phyloP scores from a whole-genome alignment of 371 early-diverging fungal genomes.

The Saksenaea oblongispora region DNA sequence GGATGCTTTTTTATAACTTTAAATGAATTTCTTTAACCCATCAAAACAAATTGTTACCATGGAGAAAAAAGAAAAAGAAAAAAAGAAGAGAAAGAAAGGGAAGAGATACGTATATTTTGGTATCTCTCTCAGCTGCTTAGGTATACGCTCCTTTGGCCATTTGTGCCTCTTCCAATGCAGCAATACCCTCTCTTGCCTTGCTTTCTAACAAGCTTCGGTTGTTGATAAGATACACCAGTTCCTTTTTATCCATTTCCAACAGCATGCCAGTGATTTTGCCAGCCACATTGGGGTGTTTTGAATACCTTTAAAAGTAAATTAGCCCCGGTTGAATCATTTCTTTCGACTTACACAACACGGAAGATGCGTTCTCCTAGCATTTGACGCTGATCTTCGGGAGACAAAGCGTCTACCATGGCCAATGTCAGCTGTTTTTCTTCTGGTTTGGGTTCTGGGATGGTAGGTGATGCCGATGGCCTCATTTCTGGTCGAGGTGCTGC shows the following conservation, averaged over 20 bases:
- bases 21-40: too few relatives aligned
- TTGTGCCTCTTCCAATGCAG: slow-evolving; percentile 21
- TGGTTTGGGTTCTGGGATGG: slow-evolving; percentile 13
- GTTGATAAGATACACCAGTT: slow-evolving; percentile 85
- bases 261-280: slow-evolving; percentile 98
- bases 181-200: slow-evolving; percentile 34
- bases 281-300: slow-evolving; percentile 69
- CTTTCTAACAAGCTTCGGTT: slow-evolving; percentile 62
- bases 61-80: too few relatives aligned
- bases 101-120: too few relatives aligned
- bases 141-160: neutral
- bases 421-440: slow-evolving; percentile 52
- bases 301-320: slow-evolving; percentile 17
- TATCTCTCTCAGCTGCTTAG: too few relatives aligned
- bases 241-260: slow-evolving; percentile 93
- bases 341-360: slow-evolving; percentile 62
- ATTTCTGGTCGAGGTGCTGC: neutral
- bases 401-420: slow-evolving; percentile 72
- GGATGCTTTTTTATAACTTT: too few relatives aligned
- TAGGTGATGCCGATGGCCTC: slow-evolving; percentile 1
- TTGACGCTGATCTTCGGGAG: slow-evolving; percentile 86
- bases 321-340: neutral
- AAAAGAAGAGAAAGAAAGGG: too few relatives aligned
- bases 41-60: too few relatives aligned
- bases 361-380: slow-evolving; percentile 94